Percentiles rank a stretch among this genome's conserved stretches.
These are phyloP conservation scores for Pseudomassariella vexata DNA, from an alignment of 2,329 filamentous ascomycete genomes.

Conservation along the genomic window DNA sequence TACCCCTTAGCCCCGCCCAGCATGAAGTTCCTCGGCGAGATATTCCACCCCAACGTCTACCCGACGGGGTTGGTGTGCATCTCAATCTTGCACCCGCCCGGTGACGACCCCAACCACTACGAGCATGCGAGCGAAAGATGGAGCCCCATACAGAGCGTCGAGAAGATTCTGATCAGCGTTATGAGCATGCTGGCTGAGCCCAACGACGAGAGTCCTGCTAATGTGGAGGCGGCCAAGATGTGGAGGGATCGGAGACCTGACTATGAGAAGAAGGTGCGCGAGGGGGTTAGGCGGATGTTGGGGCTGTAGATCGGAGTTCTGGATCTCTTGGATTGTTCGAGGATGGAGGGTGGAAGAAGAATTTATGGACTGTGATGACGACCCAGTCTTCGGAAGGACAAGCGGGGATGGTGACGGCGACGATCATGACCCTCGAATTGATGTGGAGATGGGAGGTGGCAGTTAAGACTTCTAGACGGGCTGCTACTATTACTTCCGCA, in stretches of 20 bases:
- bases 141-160: conserved; percentile 94
- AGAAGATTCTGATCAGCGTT: conserved; percentile 93
- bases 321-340: too few relatives aligned
- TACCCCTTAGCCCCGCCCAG: conserved; percentile 94
- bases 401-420: too few relatives aligned
- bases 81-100: conserved; percentile 93
- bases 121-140: conserved; percentile 93
- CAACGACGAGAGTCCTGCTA: conserved; percentile 94
- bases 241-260: conserved; percentile 80
- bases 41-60: conserved; percentile 98
- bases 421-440: too few relatives aligned
- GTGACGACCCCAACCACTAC: conserved; percentile 97
- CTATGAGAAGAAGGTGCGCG: conserved; percentile 81
- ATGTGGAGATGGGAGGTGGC: too few relatives aligned
- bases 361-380: too few relatives aligned
- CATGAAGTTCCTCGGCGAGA: conserved; percentile 90
- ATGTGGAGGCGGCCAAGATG: conserved; percentile 94
- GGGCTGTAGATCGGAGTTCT: conserved; percentile 70
- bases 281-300: conserved; percentile 73
- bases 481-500: too few relatives aligned
- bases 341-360: too few relatives aligned
- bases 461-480: too few relatives aligned
- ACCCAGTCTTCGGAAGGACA: too few relatives aligned
- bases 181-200: conserved; percentile 98
- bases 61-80: conserved; percentile 90